Evolutionary conservation across 805 yeast genomes (phyloP), one percentile per base, ranked within the genome.

Genomic region (Schwanniomyces vanrijiae): DNA sequence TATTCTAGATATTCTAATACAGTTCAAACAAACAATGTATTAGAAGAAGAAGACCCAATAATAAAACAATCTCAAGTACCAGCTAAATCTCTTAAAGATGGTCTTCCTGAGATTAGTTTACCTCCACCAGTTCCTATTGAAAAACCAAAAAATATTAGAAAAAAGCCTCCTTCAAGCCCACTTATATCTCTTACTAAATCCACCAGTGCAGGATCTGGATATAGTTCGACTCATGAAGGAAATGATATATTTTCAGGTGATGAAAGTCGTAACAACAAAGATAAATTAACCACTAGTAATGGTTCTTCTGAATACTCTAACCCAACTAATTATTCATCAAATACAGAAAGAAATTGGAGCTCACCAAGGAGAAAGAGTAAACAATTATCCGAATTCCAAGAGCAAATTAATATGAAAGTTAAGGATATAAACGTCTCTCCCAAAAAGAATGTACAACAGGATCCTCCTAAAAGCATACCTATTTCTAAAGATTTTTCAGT

Each of bases 401-500:
- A 67, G 38, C 64, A 65, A 48, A 71, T 73, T 44, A 71, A 71
- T 54, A 53, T 66, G 37, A 63, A 66, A 46, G 52, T 66, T 3
- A 62, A 63, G 45, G 71, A 68, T 33, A 55, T 66, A 9, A 61
- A 67, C 6, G 26, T 52, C 18, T 57, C 35, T 28, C 47, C 45
- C 13, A 49, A 39, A 37, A 46, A 18, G 29, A 40, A 31, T 35
- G 45, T 43, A 5, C 33, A 13, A 4, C 26, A 21, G 37, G 46
- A 20, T 34, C 47, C 19, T 26, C 46, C 43, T 21, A 49, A 40
- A 22, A 58, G 54, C 39, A 64, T 69, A 24, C 76, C 76, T 8
- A 61, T 72, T 7, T 59, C 64, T 45, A 71, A 73, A 47, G 78
- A 73, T 48, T 73, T 73, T 49, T 70, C 76, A 2, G 68, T 73